Evolutionary conservation across 2,329 filamentous ascomycete species (phyloP), one percentile per base, ranked within the genome.

Genomic region (Thermothelomyces thermophilus): DNA sequence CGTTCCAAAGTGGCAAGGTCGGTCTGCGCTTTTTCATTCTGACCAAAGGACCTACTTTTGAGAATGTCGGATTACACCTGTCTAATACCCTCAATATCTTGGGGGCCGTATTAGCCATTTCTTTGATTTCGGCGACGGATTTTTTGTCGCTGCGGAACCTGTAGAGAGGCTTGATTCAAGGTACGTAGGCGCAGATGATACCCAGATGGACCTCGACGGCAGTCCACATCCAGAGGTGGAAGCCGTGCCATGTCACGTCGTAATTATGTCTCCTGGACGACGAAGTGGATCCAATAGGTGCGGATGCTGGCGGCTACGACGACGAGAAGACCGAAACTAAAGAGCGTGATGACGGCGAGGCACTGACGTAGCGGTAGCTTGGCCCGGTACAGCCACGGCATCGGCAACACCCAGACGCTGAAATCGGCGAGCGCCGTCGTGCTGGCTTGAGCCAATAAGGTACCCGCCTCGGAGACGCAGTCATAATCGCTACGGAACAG

Each of bases 211-310:
- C 67, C 51, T 71, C 69, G 19, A 70, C 63, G 2, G 69, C 66
- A 1, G 68, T 69, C 68, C 69, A 71, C 26, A 69, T 66, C 69
- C 69, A 71, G 16, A 71, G 58, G 13, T 68, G 56, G 40, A 68
- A 68, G 1, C 68, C 67, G 7, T 69, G 56, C 68, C 69, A 71
- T 2, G 68, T 71, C 0, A 70, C 63, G 52, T 71, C 69, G 56
- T 67, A n/a, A n/a, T n/a, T n/a, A 70, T 1, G 66, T 68, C 30
- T 62, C 37, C 26, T 62, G 54, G 5, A 67, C 64, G 9, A 70
- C 66, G 41, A 62, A 58, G 43, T 65, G 58, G 17, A 66, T 58
- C 62, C 65, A 71, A 50, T 70, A 70, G 3, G 64, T 62, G 2
- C 69, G 62, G 60, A 70, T 60, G 28, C 62, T 61, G 13, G 64